Evolutionary conservation across 1,284 basidiomycete genomes (phyloP).

Genomic region (Ceratobasidium sp.): DNA sequence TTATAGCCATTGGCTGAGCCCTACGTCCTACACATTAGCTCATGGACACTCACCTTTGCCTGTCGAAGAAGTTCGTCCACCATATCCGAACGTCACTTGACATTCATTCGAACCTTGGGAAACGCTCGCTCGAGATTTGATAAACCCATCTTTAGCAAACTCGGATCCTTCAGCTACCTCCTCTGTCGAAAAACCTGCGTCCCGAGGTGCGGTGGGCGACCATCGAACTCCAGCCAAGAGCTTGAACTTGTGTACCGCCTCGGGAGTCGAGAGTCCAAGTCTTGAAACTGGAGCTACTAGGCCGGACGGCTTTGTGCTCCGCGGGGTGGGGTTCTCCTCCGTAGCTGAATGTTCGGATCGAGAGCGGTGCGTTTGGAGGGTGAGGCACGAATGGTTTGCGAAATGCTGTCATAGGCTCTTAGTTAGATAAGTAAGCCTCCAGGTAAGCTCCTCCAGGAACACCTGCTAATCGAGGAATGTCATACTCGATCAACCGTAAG

Average conservation of each 20-base stretch:
- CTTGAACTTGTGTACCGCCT: slow-evolving; percentile 82
- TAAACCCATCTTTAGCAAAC: slow-evolving; percentile 70
- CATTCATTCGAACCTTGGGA: slow-evolving; percentile 80
- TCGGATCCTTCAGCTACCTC: slow-evolving; percentile 52
- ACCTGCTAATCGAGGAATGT: slow-evolving; percentile 87
- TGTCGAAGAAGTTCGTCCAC: slow-evolving; percentile 78
- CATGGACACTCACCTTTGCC: slow-evolving; percentile 74
- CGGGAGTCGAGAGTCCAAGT: slow-evolving; percentile 72
- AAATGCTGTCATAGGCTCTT: slow-evolving; percentile 64
- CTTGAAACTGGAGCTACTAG: slow-evolving; percentile 79
- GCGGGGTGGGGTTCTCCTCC: slow-evolving; percentile 79
- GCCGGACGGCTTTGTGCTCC: slow-evolving; percentile 70
- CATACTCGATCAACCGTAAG: slow-evolving; percentile 85
- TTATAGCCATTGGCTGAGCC: too few species aligned
- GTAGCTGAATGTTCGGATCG: slow-evolving; percentile 82
- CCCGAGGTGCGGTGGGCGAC: slow-evolving; percentile 78
- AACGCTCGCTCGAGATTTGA: slow-evolving; percentile 89
- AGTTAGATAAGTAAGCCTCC: too few species aligned
- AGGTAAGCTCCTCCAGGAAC: slow-evolving; percentile 38
- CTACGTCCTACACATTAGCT: neutral
- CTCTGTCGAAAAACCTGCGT: slow-evolving; percentile 68
- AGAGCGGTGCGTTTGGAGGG: slow-evolving; percentile 67
- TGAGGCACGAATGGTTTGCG: slow-evolving; percentile 82
- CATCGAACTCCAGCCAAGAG: slow-evolving; percentile 86
- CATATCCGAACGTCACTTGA: slow-evolving; percentile 88